Evolutionary conservation across 2,329 filamentous ascomycete genomes (phyloP).

Genomic region (Helminthosporium solani): DNA sequence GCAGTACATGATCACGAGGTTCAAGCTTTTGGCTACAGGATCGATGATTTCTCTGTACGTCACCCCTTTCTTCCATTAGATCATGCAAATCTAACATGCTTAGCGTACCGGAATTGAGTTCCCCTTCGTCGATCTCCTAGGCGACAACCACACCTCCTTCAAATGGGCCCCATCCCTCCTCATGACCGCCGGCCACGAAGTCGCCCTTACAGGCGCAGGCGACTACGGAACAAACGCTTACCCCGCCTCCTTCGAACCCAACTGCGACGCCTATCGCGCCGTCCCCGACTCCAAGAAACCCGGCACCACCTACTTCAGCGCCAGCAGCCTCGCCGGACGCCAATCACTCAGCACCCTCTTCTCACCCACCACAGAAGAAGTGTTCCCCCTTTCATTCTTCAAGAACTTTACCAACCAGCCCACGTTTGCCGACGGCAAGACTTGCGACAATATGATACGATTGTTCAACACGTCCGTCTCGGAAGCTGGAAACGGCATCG

Average conservation of each 20-base stretch:
- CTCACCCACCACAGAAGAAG: conserved; percentile 9
- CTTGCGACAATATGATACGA: conserved; percentile 49
- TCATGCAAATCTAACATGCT: conserved; percentile 14
- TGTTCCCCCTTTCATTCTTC: conserved; percentile 49
- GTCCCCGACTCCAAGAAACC: conserved; percentile 23
- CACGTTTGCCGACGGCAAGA: conserved; percentile 44
- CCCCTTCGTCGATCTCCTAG: conserved; percentile 57
- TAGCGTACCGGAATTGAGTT: conserved; percentile 56
- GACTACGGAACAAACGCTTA: conserved; percentile 51
- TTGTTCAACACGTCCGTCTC: conserved; percentile 51
- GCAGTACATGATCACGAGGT: conserved; percentile 56
- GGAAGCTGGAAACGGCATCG: conserved; percentile 29
- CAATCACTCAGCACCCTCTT: conserved; percentile 23
- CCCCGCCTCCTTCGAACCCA: conserved; percentile 49
- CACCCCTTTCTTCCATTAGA: conserved; percentile 5
- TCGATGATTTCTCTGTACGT: conserved; percentile 54
- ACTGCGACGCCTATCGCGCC: conserved; percentile 53
- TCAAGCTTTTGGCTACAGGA: conserved; percentile 45
- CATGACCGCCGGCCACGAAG: conserved; percentile 46
- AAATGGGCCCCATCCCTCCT: conserved; percentile 53
- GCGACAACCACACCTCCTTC: conserved; percentile 54
- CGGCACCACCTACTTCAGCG: conserved; percentile 24
- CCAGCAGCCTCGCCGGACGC: conserved; percentile 18
- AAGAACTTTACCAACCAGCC: conserved; percentile 58
- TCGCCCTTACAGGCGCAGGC: conserved; percentile 49